phyloP scores from a whole-genome alignment of 2,329 filamentous ascomycete species.

The Berkeleyomyces basicola region DNA sequence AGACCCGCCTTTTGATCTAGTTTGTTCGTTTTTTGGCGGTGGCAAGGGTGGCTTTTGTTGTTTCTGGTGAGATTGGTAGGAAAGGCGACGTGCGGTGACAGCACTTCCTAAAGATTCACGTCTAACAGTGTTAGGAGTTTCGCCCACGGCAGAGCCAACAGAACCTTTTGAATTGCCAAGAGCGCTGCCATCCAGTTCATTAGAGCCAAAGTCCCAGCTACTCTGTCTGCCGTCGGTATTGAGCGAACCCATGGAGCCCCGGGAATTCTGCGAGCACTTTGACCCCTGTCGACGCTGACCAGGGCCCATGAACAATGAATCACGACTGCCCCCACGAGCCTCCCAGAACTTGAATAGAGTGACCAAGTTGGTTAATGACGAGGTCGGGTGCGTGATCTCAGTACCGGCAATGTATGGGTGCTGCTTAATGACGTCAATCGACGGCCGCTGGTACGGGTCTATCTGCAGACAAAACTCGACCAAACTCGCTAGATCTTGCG shows the following conservation, averaged over 20 bases:
- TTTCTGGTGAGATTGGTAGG: neutral
- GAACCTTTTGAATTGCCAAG: neutral
- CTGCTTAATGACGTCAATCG: constrained; percentile 50
- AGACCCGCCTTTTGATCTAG: neutral
- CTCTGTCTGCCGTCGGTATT: constrained; percentile 2
- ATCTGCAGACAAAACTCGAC: constrained; percentile 58
- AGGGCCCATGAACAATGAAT: constrained; percentile 35
- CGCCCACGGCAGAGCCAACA: neutral
- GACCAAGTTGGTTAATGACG: constrained; percentile 47
- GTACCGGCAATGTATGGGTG: constrained; percentile 55
- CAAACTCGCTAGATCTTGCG: constrained; percentile 49
- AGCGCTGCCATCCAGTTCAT: neutral
- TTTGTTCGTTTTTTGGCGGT: neutral
- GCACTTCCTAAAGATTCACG: neutral
- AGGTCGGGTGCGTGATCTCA: constrained; percentile 43
- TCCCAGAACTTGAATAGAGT: constrained; percentile 63
- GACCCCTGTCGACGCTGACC: constrained; percentile 2
- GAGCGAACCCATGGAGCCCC: constrained; percentile 37
- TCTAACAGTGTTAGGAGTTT: neutral
- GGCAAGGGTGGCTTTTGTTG: neutral
- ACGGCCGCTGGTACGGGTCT: constrained; percentile 50
- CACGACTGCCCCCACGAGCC: constrained; percentile 51
- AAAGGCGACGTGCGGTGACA: neutral
- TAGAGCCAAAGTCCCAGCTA: constrained; percentile 10
- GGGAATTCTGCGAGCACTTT: constrained; percentile 3